Evolutionary conservation across 345 rosid species (phyloP).

Genomic region (Syzygium aromaticum): DNA sequence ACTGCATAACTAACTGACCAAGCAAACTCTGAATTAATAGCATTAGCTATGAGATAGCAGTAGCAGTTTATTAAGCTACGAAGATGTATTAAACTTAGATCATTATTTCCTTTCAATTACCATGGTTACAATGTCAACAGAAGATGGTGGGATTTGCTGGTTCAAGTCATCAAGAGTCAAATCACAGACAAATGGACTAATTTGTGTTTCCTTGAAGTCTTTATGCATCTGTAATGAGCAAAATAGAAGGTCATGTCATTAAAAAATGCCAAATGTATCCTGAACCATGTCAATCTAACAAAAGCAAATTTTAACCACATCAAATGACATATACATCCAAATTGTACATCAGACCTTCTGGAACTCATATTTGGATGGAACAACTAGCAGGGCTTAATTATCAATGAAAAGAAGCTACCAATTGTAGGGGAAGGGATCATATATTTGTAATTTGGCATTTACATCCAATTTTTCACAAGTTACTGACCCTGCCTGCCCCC

Average conservation of each 20-base stretch:
- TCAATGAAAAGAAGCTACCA: neutral
- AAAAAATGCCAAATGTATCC: neutral
- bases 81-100: neutral
- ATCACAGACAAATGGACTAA: slow-evolving; percentile 70
- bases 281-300: neutral
- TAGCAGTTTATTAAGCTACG: neutral
- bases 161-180: slow-evolving; percentile 65
- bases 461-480: neutral
- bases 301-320: neutral
- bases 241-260: neutral
- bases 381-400: neutral
- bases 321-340: neutral
- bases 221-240: slow-evolving; percentile 57
- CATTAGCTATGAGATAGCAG: neutral
- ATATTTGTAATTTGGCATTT: neutral
- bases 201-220: slow-evolving; percentile 51
- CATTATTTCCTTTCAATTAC: slow-evolving; percentile 24
- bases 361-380: neutral
- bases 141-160: slow-evolving; percentile 62
- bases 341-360: neutral
- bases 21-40: neutral
- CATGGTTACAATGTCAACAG: slow-evolving; percentile 88
- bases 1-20: neutral
- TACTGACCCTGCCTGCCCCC: neutral
- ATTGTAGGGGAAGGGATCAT: neutral